A percentile compares a stretch with the other conserved stretches of the same genome.
Conservation (phyloP, 2,329 filamentous ascomycete species). For the Paecilomyces dactylethromorphus region DNA sequence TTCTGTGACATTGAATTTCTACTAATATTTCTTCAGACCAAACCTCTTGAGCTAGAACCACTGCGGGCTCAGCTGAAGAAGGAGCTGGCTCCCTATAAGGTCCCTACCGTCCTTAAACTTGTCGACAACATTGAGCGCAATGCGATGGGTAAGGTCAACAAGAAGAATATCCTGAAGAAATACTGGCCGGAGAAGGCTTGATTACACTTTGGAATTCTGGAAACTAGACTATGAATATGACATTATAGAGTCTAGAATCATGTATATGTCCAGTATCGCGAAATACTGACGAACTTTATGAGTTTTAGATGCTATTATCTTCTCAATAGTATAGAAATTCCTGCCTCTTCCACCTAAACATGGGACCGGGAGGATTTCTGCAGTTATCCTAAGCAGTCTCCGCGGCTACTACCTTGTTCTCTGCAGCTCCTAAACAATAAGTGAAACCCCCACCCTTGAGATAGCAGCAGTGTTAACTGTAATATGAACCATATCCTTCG, state of each 20-base stretch:
- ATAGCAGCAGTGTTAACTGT: no score
- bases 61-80: conserved; percentile 52
- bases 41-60: conserved; percentile 16
- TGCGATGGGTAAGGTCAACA: conserved; percentile 80
- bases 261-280: not conserved
- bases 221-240: not conserved
- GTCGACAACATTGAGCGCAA: conserved; percentile 78
- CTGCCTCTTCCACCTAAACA: no score
- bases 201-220: not conserved
- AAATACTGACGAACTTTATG: not conserved
- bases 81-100: conserved; percentile 78
- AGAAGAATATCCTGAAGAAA: conserved; percentile 32
- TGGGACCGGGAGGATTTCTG: no score
- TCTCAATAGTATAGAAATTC: no score
- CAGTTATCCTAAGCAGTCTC: no score
- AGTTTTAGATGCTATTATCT: no score
- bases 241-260: not conserved
- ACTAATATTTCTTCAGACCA: conserved; percentile 7
- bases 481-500: no score
- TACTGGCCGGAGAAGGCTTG: conserved; percentile 21
- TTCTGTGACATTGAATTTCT: not conserved
- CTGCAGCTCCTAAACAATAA: no score
- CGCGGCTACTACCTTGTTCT: no score
- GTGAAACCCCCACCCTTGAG: no score
- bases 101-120: conserved; percentile 78